Base-by-base conservation (phyloP, 2,329 filamentous ascomycete species). In the Cryphonectria japonica region DNA sequence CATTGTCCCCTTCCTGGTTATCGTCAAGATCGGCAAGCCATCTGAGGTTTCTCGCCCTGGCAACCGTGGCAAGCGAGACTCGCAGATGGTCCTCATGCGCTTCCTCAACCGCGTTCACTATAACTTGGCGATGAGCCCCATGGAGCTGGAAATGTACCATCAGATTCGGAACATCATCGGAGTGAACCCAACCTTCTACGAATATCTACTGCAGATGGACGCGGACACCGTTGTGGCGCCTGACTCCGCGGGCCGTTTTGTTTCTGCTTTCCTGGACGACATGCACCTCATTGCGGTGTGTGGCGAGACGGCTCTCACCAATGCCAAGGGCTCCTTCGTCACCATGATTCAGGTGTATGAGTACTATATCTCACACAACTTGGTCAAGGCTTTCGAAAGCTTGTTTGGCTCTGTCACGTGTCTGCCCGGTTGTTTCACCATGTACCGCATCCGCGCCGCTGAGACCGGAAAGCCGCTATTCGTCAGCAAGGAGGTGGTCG, bases 301-400 rank as follows among this genome's bases (percentile, higher is more conserved):
- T 78, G 96, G 96, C 83, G 96, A 99, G 82, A 99, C 96, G 0
- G 92, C 92, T 22, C 86, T 99, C 64, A 95, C 92, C 74, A 99
- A 99, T 79, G 93, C 94, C 72, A 98, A 98, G 81, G 88, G 92
- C 8, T 98, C 95, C 0, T 94, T 97, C 78, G 90, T 97, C 75
- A 99, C 96, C 67, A 98, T 98, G 95, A 99, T 99, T 80, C 96
- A 99, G 82, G 95, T 99, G 46, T 99, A 98, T 86, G 95, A 99
- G 82, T 99, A 99, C 87, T 99, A 95, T 85, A 99, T 99, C 78
- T 98, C 95, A 67, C 95, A 99, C 86, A 97, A 98, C 80, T 83
- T 99, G 76, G 91, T 93, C 76, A 98, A 99, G 84, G 96, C 95
- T 16, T 99, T 99, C 80, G 95, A 98, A 83, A 96, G 93, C 83